Percentiles rank a stretch among this genome's conserved stretches.
phyloP scores from a whole-genome alignment of 2,329 filamentous ascomycete species.

The Alternaria arbusti region DNA sequence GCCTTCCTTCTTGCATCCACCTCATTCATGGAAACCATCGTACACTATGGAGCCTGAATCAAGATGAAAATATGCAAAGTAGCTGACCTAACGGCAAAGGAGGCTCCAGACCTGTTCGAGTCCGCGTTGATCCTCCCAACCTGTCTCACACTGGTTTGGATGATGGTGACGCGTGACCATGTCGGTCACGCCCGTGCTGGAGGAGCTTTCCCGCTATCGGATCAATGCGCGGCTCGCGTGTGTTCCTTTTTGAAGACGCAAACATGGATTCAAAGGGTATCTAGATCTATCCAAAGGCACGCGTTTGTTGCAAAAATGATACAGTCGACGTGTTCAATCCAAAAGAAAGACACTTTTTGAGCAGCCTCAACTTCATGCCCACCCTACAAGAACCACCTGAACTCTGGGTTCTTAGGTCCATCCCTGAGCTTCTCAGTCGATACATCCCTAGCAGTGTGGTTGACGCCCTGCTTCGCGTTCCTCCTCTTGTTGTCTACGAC shows the following conservation, averaged over 20 bases:
- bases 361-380: neutral
- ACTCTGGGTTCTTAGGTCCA: slow-evolving; percentile 52
- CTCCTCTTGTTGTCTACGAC: slow-evolving; percentile 67
- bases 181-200: neutral
- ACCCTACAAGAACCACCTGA: slow-evolving; percentile 52
- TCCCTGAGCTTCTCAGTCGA: slow-evolving; percentile 55
- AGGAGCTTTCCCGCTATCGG: neutral
- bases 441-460: slow-evolving; percentile 59
- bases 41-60: neutral
- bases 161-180: slow-evolving; percentile 13
- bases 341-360: neutral
- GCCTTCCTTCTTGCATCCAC: neutral
- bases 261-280: neutral
- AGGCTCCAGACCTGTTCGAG: neutral
- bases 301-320: neutral
- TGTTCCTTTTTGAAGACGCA: neutral
- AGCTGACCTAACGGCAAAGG: neutral
- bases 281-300: neutral
- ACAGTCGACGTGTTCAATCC: neutral
- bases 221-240: neutral
- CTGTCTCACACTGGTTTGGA: slow-evolving; percentile 10
- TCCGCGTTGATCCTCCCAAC: neutral
- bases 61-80: neutral
- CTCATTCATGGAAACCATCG: neutral
- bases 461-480: slow-evolving; percentile 62